A percentile compares a stretch with the other conserved stretches of the same genome.
Conservation (phyloP, 306 rosid genomes). For the Styphnolobium japonicum region DNA sequence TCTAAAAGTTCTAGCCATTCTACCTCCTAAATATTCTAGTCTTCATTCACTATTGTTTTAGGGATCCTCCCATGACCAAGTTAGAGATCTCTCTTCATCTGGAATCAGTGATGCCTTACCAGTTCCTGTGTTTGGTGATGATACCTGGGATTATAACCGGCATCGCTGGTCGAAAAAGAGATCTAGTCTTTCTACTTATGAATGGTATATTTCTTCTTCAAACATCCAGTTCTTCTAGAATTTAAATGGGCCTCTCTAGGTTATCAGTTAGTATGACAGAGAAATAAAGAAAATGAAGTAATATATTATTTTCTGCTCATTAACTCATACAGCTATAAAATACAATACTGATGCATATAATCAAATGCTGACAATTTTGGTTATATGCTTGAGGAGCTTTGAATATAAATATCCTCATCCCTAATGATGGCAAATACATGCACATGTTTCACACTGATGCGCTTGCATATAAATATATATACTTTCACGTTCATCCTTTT, state of each 20-base stretch:
- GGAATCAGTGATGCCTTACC: conserved; percentile 31
- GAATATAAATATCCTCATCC: not conserved
- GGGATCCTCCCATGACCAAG: conserved; percentile 41
- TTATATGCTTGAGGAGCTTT: conserved; percentile 18
- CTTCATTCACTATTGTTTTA: conserved; percentile 19
- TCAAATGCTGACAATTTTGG: not conserved
- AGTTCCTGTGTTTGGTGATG: conserved; percentile 54
- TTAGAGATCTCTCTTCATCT: conserved; percentile 36
- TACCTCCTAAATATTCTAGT: conserved; percentile 12
- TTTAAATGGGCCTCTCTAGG: conserved; percentile 6
- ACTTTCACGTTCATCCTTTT: not conserved
- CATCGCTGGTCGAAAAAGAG: conserved; percentile 68
- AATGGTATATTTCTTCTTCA: conserved; percentile 56
- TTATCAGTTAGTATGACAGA: conserved; percentile 6
- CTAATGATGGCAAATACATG: conserved; percentile 7
- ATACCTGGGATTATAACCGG: conserved; percentile 70
- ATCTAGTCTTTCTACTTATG: conserved; percentile 72
- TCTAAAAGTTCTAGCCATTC: not conserved
- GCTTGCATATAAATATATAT: not conserved
- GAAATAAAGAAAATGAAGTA: not conserved
- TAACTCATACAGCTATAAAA: not conserved
- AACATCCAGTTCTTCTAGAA: not conserved
- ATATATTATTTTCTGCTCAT: conserved; percentile 20
- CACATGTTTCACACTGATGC: not conserved
- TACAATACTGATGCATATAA: not conserved